These are phyloP conservation scores for Cerioporus squamosus DNA, from an alignment of 1,284 basidiomycete species.

Conservation along the genomic window DNA sequence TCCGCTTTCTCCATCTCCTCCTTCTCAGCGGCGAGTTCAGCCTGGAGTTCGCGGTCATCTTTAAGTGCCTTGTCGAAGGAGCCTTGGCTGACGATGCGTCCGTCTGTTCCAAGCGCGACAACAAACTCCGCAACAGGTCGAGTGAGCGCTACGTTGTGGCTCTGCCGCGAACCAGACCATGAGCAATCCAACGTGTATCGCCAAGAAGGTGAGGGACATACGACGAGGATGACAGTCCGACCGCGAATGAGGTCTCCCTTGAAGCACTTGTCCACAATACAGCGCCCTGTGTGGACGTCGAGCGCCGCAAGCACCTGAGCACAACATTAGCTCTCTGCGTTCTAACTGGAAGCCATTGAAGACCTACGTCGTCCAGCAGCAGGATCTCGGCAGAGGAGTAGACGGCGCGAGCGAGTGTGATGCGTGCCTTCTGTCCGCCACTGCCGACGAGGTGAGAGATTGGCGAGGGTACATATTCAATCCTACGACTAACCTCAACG, in stretches of 20 bases:
- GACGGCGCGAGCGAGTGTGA: slow-evolving; percentile 76
- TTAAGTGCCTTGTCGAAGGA: slow-evolving; percentile 48
- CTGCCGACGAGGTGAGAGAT: slow-evolving; percentile 34
- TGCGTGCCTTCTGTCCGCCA: slow-evolving; percentile 59
- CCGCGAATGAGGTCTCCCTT: slow-evolving; percentile 67
- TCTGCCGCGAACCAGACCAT: slow-evolving; percentile 14
- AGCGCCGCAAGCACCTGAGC: slow-evolving; percentile 51
- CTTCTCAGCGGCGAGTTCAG: slow-evolving; percentile 45
- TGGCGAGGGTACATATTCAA: slow-evolving; percentile 35
- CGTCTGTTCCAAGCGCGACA: slow-evolving; percentile 59
- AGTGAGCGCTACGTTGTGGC: slow-evolving; percentile 54
- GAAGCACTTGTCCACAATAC: slow-evolving; percentile 78
- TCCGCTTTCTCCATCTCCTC: slow-evolving; percentile 32
- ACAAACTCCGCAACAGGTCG: slow-evolving; percentile 68
- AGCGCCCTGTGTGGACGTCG: slow-evolving; percentile 70
- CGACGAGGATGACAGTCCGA: slow-evolving; percentile 77
- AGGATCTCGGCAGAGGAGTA: slow-evolving; percentile 70
- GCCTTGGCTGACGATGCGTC: slow-evolving; percentile 52
- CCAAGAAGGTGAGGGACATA: slow-evolving; percentile 36
- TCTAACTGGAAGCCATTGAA: slow-evolving; percentile 20
- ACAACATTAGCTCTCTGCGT: not conserved
- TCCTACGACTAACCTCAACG: slow-evolving; percentile 55
- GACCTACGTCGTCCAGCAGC: slow-evolving; percentile 63
- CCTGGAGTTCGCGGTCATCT: slow-evolving; percentile 41
- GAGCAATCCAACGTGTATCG: too few relatives aligned